Evolutionary conservation across 331 rosid species (phyloP).

Genomic region (Erythrophleum ivorense): DNA sequence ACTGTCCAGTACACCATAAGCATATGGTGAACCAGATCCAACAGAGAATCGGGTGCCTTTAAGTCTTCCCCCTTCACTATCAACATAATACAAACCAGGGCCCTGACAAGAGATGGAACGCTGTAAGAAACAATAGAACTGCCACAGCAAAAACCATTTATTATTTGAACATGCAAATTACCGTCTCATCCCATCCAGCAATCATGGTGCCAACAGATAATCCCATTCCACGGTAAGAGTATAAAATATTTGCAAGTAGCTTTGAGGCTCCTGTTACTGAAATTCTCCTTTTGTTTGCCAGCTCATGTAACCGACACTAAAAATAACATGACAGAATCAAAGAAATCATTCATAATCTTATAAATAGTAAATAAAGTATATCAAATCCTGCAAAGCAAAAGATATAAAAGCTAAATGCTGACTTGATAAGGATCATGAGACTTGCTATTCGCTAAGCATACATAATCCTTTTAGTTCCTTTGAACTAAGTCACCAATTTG

Average conservation of each 20-base stretch:
- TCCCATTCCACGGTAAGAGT: conserved; percentile 98
- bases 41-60: conserved; percentile 94
- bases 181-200: conserved; percentile 99
- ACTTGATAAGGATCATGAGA: no score
- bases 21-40: conserved; percentile 98
- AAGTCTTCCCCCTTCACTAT: conserved; percentile 97
- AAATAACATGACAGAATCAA: conserved; percentile 29
- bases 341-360: conserved; percentile 16
- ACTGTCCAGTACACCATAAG: conserved; percentile 90
- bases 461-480: neutral
- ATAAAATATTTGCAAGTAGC: conserved; percentile 89
- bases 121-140: neutral
- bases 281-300: conserved; percentile 92
- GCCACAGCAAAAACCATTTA: conserved; percentile 10
- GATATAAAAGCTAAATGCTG: neutral
- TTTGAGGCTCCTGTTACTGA: conserved; percentile 98
- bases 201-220: conserved; percentile 98
- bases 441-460: no score
- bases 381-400: conserved; percentile 26
- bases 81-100: conserved; percentile 93
- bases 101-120: conserved; percentile 56
- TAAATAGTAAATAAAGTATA: neutral
- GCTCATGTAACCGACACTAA: conserved; percentile 88
- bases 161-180: conserved; percentile 43
- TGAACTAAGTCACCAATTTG: conserved; percentile 9